Base-by-base conservation (phyloP, 2,329 filamentous ascomycete species). In the Hypocreales sp. region DNA sequence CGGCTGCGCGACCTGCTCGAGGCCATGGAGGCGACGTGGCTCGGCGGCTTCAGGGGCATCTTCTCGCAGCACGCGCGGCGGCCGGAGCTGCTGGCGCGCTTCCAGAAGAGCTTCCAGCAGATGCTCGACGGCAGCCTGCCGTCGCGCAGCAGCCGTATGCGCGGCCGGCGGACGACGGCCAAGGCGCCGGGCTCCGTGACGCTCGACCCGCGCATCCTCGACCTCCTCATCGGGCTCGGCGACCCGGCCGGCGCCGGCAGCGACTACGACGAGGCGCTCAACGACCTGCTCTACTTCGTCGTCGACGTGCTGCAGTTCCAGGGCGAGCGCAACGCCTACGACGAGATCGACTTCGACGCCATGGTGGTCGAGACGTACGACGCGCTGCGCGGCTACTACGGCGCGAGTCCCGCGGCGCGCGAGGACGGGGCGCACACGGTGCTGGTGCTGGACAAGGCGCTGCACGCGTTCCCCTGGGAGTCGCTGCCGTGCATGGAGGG, bases 291-390 rank as follows among this genome's bases (percentile, higher is more conserved):
- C 4, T 95, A 94, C 54, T 95, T 95, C 46, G 80, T 95, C 1
- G 77, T 98, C 5, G 90, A 98, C 42, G 86, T 95, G 27, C 62
- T 98, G 3, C 90, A 95, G 47, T 95, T 98, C 51, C 82, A 93
- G 40, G 90, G 90, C 11, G 92, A 98, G 54, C 71, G 75, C 25
- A 98, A 95, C 46, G 90, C 92, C 0, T 94, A 94, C 51, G 90
- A 98, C 41, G 90, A 98, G 55, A 81, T 98, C 35, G 87, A 95
- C 50, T 92, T 95, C 45, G 90, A 98, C 37, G 58, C 67, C 39
- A 92, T 98, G 71, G 73, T 86, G 5, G 66, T 95, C 21, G 84
- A 93, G 40, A 82, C 81, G 0, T 67, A 83, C 21, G 87, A 94
- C 51, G 82, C 84, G 3, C 58, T 98, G 15, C 71, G 75, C 26